These are phyloP conservation scores for Colletotrichum australisinense DNA, from an alignment of 2,329 filamentous ascomycete genomes.

Conservation along the genomic window DNA sequence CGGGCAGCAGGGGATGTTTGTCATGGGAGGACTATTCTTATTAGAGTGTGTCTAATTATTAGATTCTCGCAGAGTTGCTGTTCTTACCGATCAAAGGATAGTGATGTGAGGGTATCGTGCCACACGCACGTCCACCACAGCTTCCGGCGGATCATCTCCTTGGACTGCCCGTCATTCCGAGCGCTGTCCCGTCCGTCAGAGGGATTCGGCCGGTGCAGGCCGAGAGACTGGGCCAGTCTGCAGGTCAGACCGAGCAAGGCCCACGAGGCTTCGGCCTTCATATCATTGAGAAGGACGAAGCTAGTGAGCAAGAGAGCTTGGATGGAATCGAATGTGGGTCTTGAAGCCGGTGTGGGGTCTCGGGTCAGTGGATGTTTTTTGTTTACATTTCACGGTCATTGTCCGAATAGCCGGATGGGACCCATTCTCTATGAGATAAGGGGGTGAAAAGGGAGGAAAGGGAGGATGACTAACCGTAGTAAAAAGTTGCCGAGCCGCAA, in stretches of 20 bases:
- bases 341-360: constrained; percentile 39
- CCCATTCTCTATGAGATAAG: background rate
- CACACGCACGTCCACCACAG: constrained; percentile 75
- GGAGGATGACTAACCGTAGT: constrained; percentile 55
- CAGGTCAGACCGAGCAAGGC: constrained; percentile 73
- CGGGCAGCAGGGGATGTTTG: constrained; percentile 66
- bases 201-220: constrained; percentile 63
- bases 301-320: constrained; percentile 72
- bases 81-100: constrained; percentile 71
- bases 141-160: constrained; percentile 65
- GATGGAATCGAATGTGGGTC: constrained; percentile 73
- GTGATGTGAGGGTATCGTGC: constrained; percentile 74
- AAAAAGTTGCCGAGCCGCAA: constrained; percentile 72
- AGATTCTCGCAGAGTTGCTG: too few species aligned
- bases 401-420: background rate
- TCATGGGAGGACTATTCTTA: constrained; percentile 66
- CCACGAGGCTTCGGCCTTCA: constrained; percentile 78
- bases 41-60: too few species aligned
- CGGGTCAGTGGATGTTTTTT: constrained; percentile 22
- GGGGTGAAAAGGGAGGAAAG: too few species aligned
- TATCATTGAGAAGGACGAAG: constrained; percentile 74
- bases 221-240: constrained; percentile 73
- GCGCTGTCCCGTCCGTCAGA: constrained; percentile 58
- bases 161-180: constrained; percentile 58
- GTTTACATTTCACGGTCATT: background rate